Base-by-base conservation (phyloP, 2,329 filamentous ascomycete species). In the Camillea tinctor region DNA sequence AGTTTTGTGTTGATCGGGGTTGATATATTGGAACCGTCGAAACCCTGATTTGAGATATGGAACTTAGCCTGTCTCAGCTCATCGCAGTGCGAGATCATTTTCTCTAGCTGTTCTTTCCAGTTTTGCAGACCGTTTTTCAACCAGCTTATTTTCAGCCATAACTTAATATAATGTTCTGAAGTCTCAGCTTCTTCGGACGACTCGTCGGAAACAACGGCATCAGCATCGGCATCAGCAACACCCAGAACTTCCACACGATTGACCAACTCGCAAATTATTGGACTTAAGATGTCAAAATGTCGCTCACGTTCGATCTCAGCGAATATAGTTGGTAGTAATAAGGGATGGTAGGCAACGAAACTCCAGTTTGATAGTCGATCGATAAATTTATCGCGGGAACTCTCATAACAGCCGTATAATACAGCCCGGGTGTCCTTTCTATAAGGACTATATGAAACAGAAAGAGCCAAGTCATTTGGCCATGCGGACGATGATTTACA, bases 231-330 rank as follows among this genome's bases (percentile, higher is more conserved):
- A 23, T 51, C 49, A 3, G 19, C 49, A n/a, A 7, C 22, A 40
- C n/a, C 24, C 23, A 48, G 59, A 44, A 19, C n/a, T 17, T 2
- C 50, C 52, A 56, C 30, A 63, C 59, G 20, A 66, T 40, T 55
- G 55, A 52, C 1, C 64, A 68, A 60, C 1, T 62, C 11, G 19
- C 60, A 60, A 17, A 57, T 54, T 21, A 57, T 57, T 5, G 55
- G 54, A 2, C 50, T 44, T 19, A 59, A 57, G 9, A 63, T 30
- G 2, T 11, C 19, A n/a, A 64, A 54, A 11, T 63, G 44, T n/a
- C 62, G 61, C 20, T 65, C 50, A 6, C 66, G 64, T 40, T 69
- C 66, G 2, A 68, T 58, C 54, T 69, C 66, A 3, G 59, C 63
- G 15, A 69, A 64, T 4, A 69, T 58, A 2, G 60, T 63, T 1